phyloP scores from a whole-genome alignment of 257 asterid genomes.

The Scutellaria baicalensis region DNA sequence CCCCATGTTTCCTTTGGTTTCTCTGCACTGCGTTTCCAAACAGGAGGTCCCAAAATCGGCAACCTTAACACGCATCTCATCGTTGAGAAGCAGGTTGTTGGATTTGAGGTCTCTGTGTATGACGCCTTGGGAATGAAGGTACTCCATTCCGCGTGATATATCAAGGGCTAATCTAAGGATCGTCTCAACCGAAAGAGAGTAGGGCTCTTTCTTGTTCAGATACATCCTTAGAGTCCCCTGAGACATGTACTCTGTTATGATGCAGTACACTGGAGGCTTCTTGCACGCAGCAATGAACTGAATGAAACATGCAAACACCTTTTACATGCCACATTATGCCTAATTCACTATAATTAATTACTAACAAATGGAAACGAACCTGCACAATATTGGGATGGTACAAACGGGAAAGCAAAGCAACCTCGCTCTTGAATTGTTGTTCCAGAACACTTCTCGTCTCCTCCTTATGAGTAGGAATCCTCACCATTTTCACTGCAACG shows the following conservation, averaged over 20 bases:
- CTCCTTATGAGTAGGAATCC: slow-evolving; percentile 58
- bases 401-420: slow-evolving; percentile 51
- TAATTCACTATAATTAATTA: too few relatives aligned
- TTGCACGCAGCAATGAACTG: slow-evolving; percentile 78
- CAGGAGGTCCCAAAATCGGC: slow-evolving; percentile 92
- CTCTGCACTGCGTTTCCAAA: slow-evolving; percentile 56
- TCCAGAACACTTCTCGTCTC: slow-evolving; percentile 41
- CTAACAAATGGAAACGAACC: slow-evolving; percentile 28
- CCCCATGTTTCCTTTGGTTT: slow-evolving; percentile 57
- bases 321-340: too few relatives aligned
- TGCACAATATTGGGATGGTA: slow-evolving; percentile 67
- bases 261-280: slow-evolving; percentile 70
- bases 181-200: slow-evolving; percentile 57
- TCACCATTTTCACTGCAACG: slow-evolving; percentile 82
- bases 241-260: slow-evolving; percentile 77
- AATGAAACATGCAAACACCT: not conserved
- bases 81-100: slow-evolving; percentile 68
- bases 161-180: slow-evolving; percentile 65
- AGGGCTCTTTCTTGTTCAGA: slow-evolving; percentile 70
- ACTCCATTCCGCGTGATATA: slow-evolving; percentile 76
- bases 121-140: slow-evolving; percentile 82
- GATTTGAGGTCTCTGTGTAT: slow-evolving; percentile 91
- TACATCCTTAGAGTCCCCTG: slow-evolving; percentile 80
- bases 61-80: slow-evolving; percentile 73
- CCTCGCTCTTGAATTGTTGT: slow-evolving; percentile 60